phyloP scores from a whole-genome alignment of 805 yeast species.

The Candida parachauliodes region DNA sequence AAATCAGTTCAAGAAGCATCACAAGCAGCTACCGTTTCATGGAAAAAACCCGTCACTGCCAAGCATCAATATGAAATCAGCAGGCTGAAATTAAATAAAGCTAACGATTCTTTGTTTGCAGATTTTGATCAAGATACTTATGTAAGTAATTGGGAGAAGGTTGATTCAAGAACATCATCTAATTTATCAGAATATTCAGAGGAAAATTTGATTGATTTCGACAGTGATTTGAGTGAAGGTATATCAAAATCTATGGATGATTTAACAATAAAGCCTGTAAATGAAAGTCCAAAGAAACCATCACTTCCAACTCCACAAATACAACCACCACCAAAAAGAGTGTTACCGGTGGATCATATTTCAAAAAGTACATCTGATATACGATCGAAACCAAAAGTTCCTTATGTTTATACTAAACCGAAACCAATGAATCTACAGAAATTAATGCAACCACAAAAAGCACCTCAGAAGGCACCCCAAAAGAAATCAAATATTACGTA shows the following conservation, averaged over 20 bases:
- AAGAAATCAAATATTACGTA: constrained; percentile 27
- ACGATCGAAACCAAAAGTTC: constrained; percentile 9
- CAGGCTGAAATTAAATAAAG: constrained; percentile 5
- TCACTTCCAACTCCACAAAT: too few relatives aligned
- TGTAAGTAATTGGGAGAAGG: constrained; percentile 1
- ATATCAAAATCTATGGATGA: constrained; percentile 11
- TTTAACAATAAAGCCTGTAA: constrained; percentile 11
- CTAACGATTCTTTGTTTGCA: constrained; percentile 24
- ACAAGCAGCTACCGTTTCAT: constrained; percentile 27
- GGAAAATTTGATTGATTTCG: constrained; percentile 8
- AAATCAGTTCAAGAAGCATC: constrained; percentile 21
- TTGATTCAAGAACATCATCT: constrained; percentile 10
- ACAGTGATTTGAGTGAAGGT: background rate
- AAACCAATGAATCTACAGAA: constrained; percentile 34
- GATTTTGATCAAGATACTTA: constrained; percentile 37
- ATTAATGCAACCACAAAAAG: constrained; percentile 22
- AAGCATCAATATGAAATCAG: constrained; percentile 5
- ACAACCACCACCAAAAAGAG: background rate
- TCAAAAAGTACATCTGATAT: constrained; percentile 25
- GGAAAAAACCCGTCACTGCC: constrained; percentile 20
- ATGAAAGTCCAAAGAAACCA: constrained; percentile 1
- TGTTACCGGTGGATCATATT: constrained; percentile 5
- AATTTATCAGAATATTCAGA: constrained; percentile 8
- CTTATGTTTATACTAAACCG: constrained; percentile 35
- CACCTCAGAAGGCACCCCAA: too few relatives aligned